Conservation (phyloP, 176 grass and related monocot genomes). For the Dactylis glomerata region DNA sequence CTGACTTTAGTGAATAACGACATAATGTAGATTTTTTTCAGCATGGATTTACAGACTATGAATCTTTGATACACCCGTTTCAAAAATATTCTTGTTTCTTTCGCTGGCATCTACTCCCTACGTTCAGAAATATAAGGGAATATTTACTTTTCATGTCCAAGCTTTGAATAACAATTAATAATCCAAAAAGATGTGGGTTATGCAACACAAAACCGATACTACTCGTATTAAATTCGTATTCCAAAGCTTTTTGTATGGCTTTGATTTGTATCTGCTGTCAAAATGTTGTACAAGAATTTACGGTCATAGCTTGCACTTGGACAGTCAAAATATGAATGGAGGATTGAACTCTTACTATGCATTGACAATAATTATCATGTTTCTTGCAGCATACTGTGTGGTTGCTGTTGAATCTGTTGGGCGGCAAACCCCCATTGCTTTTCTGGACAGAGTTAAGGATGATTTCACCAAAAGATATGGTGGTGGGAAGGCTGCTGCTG, state of each 20-base stretch:
- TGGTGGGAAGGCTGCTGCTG: conserved; percentile 83
- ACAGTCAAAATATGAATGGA: not conserved
- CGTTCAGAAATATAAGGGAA: not conserved
- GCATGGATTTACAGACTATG: not conserved
- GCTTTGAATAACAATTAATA: not conserved
- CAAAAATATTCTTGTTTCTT: not conserved
- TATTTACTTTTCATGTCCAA: not conserved
- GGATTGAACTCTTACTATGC: not conserved
- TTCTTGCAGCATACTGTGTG: conserved; percentile 76
- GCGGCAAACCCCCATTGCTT: conserved; percentile 89
- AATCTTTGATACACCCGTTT: not conserved
- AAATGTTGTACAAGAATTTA: not conserved
- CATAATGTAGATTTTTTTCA: not conserved
- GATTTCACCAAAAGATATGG: conserved; percentile 87
- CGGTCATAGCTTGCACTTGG: not conserved
- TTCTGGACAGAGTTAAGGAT: conserved; percentile 87
- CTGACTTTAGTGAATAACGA: not conserved
- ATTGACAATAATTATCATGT: not conserved
- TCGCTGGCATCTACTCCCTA: not conserved
- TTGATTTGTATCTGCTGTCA: not conserved
- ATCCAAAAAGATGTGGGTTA: not conserved
- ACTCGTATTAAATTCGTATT: not conserved
- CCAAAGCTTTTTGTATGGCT: not conserved
- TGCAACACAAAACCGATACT: not conserved
- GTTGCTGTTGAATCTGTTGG: conserved; percentile 92